These are phyloP conservation scores for Kluyveromyces starmeri DNA, from an alignment of 805 yeast genomes.

Conservation along the genomic window DNA sequence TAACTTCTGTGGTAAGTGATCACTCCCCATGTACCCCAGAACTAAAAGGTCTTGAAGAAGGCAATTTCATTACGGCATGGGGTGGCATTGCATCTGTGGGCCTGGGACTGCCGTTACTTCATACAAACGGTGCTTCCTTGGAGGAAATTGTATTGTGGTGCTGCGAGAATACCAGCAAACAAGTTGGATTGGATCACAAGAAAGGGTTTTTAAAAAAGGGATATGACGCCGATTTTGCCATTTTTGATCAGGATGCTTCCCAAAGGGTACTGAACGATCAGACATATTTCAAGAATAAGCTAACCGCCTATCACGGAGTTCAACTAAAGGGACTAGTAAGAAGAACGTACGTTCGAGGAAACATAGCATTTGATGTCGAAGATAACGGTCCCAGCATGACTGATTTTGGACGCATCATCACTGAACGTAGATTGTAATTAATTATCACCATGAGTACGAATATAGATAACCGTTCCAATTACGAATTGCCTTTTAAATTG, in stretches of 20 bases:
- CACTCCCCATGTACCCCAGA: constrained; percentile 96
- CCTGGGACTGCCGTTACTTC: constrained; percentile 72
- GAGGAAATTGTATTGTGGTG: constrained; percentile 74
- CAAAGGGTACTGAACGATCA: constrained; percentile 45
- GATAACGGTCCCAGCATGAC: constrained; percentile 42
- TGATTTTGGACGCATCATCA: constrained; percentile 51
- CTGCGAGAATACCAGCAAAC: constrained; percentile 71
- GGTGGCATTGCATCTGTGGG: constrained; percentile 95
- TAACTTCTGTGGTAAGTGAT: constrained; percentile 85
- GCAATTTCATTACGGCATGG: constrained; percentile 91
- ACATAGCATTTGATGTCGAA: constrained; percentile 48
- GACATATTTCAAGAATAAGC: constrained; percentile 72
- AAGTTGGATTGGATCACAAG: constrained; percentile 62
- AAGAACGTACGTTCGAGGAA: constrained; percentile 75
- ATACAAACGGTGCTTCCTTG: constrained; percentile 61
- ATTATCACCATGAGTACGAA: too few relatives aligned
- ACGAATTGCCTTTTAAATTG: too few relatives aligned
- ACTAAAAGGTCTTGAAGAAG: constrained; percentile 67
- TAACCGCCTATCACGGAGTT: constrained; percentile 79
- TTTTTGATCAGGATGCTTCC: constrained; percentile 57
- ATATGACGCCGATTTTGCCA: constrained; percentile 78
- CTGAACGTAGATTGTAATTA: constrained; percentile 43
- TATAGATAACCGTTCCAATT: too few relatives aligned
- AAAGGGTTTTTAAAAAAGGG: constrained; percentile 74
- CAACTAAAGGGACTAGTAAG: constrained; percentile 62